Evolutionary conservation across 768 basidiomycete species (phyloP), one percentile per base, ranked within the genome.

Genomic region (Cubamyces lactineus): DNA sequence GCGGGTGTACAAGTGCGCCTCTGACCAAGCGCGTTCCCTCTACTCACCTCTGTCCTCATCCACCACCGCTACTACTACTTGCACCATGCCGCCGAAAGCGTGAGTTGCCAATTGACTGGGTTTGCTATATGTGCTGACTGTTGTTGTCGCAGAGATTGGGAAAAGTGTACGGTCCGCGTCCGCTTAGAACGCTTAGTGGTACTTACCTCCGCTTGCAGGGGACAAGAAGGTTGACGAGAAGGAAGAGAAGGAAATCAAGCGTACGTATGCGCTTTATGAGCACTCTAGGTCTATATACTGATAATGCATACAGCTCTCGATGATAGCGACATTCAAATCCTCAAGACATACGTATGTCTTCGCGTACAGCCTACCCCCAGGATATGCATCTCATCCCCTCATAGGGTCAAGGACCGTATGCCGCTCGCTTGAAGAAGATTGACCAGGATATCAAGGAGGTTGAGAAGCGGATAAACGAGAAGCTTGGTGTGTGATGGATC

Each of bases 371-470:
- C 41, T 57, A 34, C 34, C 34, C 47, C 47, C 63, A 15, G 17
- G 16, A 5, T 23, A 16, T 55, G 12, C 45, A 47, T 30, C 61
- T 54, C 43, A 53, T 50, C 24, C 15, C 61, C 34, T 13, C 51
- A 23, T 72, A 98, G 95, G 96, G 97, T 56, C 96, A 98, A 91
- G 97, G 97, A 59, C 96, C 97, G 57, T 99, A 99, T 72, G 95
- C 95, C 0, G 78, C 82, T 30, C 86, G 88, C 65, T 80, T 98
- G 51, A 97, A 95, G 81, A 86, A 88, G 73, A 90, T 88, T 4
- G 96, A 98, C 68, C 77, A 81, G 53, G 97, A 98, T 72, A 93
- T 98, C 67, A 95, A 94, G 70, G 94, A 96, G 49, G 89, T 97
- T 41, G 96, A 96, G 79, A 95, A 96, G 73, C 88, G 95, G 40